Base-by-base conservation (phyloP, 163 green algal species). In the Chlamydomonas reinhardtii region DNA sequence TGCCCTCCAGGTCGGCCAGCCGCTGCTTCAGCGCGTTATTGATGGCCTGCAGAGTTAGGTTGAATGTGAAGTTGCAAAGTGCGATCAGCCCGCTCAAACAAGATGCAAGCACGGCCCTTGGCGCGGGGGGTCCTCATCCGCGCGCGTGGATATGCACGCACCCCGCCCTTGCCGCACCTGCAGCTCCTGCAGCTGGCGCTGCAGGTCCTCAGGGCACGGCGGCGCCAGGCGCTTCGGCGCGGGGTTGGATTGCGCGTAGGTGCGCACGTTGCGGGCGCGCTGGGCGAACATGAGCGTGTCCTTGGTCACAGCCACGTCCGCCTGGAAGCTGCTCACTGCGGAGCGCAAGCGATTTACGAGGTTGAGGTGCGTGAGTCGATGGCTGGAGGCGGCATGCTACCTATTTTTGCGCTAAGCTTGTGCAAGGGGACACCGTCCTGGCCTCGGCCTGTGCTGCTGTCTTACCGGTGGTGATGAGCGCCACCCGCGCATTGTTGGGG, bases 281-380 rank as follows among this genome's bases (percentile, higher is more conserved):
- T 81, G 72, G 31, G 82, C 82, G n/a, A 87, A 87, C 61, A 76
- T 56, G 25, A 87, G 82, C 31, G 70, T 87, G 81, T 72, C 34
- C 37, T 80, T 73, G 35, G 81, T 73, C 0, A 80, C 70, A 27
- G 59, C 24, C 20, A 65, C 31, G 56, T 87, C 81, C 1, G 14
- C 17, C 25, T 62, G 35, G 70, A 80, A 80, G n/a, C 52, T 72
- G 43, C 43, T 72, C 9, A 87, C 81, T 56, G 48, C 48, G 48
- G 48, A 14, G 48, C 12, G 48, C 48, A 56, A 17, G 48, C 48
- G 1, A 14, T 9, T 9, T 56, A 2, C 48, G 48, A n/a, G 32
- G 68, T 85, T 15, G 52, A 37, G 29, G 2, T 4, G 61, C 61
- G 19, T 29, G 20, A 68, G 48, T 17, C 39, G 39, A 48, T 5